Evolutionary conservation across 345 rosid genomes (phyloP).

Genomic region (Jatropha curcas): DNA sequence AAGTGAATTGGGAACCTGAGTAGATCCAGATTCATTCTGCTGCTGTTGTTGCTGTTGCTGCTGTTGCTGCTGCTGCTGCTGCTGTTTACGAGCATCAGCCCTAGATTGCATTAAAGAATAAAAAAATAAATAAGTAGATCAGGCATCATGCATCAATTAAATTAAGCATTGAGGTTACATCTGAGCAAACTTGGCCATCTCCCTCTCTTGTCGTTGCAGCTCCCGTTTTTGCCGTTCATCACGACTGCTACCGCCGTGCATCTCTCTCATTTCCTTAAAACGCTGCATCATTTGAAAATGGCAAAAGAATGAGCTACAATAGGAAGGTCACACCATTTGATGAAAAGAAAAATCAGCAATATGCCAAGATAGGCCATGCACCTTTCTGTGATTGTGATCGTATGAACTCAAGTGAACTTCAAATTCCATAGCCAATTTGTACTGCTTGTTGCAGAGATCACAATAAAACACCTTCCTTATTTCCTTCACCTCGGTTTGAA

Average conservation of each 20-base stretch:
- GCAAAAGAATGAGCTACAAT: not conserved
- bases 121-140: not conserved
- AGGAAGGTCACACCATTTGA: not conserved
- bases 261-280: constrained; percentile 94
- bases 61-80: constrained; percentile 47
- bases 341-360: not conserved
- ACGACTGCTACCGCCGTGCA: constrained; percentile 83
- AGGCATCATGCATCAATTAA: not conserved
- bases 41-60: constrained; percentile 3
- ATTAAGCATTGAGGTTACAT: constrained; percentile 28
- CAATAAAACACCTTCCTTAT: constrained; percentile 87
- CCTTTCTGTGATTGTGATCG: constrained; percentile 99
- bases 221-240: constrained; percentile 92
- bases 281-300: constrained; percentile 50
- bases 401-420: constrained; percentile 95
- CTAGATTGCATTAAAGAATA: constrained; percentile 32
- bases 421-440: constrained; percentile 94
- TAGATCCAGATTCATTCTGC: constrained; percentile 48
- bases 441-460: constrained; percentile 96
- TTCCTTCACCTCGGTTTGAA: constrained; percentile 92
- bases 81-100: constrained; percentile 77
- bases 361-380: constrained; percentile 20
- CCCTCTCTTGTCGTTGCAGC: constrained; percentile 83
- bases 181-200: constrained; percentile 78
- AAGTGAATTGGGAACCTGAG: constrained; percentile 31